Percentiles rank a stretch among this genome's conserved stretches.
phyloP scores from a whole-genome alignment of 495 filamentous ascomycete genomes.

The Neurospora sp. region DNA sequence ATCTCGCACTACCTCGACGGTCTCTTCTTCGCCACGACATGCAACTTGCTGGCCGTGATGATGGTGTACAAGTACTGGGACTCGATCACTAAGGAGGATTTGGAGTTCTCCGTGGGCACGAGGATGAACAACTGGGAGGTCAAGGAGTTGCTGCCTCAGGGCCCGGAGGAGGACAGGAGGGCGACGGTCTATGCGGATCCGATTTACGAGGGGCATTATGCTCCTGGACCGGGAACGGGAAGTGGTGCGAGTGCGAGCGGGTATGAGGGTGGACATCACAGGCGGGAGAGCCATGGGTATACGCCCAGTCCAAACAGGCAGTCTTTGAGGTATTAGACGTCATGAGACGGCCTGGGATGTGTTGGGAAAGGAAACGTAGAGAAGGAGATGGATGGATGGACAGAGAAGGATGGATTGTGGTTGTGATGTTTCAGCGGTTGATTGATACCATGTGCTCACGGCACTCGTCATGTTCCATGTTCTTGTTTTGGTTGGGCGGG shows the following conservation, averaged over 20 bases:
- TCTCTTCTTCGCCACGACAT: constrained; percentile 86
- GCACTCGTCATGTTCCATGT: neutral
- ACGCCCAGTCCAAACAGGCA: neutral
- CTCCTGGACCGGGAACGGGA: neutral
- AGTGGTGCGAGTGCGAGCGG: neutral
- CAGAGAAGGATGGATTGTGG: neutral
- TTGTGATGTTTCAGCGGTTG: neutral
- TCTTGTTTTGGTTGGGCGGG: neutral
- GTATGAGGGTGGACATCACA: neutral
- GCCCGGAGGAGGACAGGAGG: constrained; percentile 74
- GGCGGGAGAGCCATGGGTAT: neutral
- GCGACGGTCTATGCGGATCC: constrained; percentile 66
- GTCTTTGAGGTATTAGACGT: neutral
- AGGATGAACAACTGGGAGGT: constrained; percentile 98
- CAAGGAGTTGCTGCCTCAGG: constrained; percentile 60
- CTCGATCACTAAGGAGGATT: constrained; percentile 95
- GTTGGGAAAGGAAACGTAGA: neutral
- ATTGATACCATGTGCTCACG: neutral
- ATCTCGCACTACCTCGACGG: constrained; percentile 93
- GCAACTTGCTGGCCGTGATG: constrained; percentile 93
- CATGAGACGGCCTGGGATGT: neutral
- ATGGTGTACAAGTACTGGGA: constrained; percentile 99
- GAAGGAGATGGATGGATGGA: neutral
- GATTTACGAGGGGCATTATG: constrained; percentile 18
- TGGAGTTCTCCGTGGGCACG: constrained; percentile 94